phyloP scores from a whole-genome alignment of 768 basidiomycete species.

The Phaeolepiota aurea region DNA sequence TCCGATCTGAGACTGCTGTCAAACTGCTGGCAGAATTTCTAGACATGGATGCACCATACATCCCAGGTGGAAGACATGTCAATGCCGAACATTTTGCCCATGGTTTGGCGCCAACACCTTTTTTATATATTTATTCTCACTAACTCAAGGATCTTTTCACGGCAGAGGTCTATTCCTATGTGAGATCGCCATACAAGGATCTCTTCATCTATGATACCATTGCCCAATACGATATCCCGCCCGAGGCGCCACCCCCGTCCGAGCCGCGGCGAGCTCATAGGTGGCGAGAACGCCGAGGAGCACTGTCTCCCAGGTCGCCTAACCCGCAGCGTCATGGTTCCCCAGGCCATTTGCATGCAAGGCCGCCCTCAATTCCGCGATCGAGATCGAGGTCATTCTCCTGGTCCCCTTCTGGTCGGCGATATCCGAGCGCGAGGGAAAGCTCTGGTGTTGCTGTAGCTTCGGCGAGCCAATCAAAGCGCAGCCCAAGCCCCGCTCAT shows the following conservation, averaged over 20 bases:
- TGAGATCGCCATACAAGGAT: conserved; percentile 85
- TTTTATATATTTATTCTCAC: too few species aligned
- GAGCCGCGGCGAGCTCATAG: conserved; percentile 19
- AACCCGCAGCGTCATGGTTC: too few species aligned
- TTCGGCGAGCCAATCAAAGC: not conserved
- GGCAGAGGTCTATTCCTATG: conserved; percentile 80
- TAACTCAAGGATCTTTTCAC: too few species aligned
- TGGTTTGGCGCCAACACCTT: too few species aligned
- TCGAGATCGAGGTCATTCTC: conserved; percentile 20
- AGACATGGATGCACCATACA: conserved; percentile 61
- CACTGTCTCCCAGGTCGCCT: not conserved
- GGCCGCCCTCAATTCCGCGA: conserved; percentile 4
- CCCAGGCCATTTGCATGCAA: too few species aligned
- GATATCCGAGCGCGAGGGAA: conserved; percentile 11
- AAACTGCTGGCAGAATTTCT: conserved; percentile 83
- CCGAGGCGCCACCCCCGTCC: conserved; percentile 29
- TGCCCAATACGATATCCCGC: conserved; percentile 66
- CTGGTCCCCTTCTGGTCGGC: conserved; percentile 26
- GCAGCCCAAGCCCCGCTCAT: not conserved
- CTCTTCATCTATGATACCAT: conserved; percentile 73
- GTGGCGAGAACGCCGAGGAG: conserved; percentile 12
- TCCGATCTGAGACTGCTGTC: conserved; percentile 83
- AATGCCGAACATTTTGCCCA: conserved; percentile 95
- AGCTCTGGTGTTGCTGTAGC: too few species aligned
- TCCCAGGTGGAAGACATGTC: conserved; percentile 44